Evolutionary conservation across 495 filamentous ascomycete species (phyloP), one percentile per base, ranked within the genome.

Genomic region (Saxophila tyrrhenica): DNA sequence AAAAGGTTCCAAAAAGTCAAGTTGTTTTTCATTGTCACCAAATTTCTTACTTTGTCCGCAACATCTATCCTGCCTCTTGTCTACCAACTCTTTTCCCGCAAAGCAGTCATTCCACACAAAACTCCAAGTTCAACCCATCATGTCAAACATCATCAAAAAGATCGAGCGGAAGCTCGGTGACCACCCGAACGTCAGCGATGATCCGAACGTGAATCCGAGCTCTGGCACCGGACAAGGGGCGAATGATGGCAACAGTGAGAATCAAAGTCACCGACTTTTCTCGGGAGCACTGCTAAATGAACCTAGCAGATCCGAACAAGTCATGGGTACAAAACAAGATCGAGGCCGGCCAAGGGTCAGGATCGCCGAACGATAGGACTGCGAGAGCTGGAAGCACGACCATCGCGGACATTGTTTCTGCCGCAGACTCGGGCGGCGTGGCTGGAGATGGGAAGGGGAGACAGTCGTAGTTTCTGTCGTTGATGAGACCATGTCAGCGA

Each of bases 111-210:
- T n/a, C n/a, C n/a, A n/a, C n/a, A n/a, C n/a, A n/a, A n/a, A n/a
- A n/a, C n/a, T n/a, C n/a, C n/a, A n/a, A n/a, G n/a, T n/a, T n/a
- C n/a, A n/a, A n/a, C n/a, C 29, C 44, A 41, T 25, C 9, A 55
- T 55, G 53, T 10, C 44, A 17, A 39, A 39, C 13, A 48, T 55
- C 53, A 55, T 47, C 38, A 39, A 50, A 19, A 55, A 44, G 16
- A 43, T 55, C 24, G 53, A 55, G 23, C 17, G 25, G 29, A 55
- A 55, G 25, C 53, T 55, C n/a, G 53, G 53, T 20, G 53, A 55
- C 53, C 53, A 55, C 21, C 45, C 44, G 7, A 55, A 55, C 46
- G 53, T 43, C 22, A 49, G 35, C 17, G 20, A 25, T 25, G 32
- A 55, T 23, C 25, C 45, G 17, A 29, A 25, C 20, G 32, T 50